phyloP scores from a whole-genome alignment of 2,329 filamentous ascomycete species.

The Exophiala aquamarina region DNA sequence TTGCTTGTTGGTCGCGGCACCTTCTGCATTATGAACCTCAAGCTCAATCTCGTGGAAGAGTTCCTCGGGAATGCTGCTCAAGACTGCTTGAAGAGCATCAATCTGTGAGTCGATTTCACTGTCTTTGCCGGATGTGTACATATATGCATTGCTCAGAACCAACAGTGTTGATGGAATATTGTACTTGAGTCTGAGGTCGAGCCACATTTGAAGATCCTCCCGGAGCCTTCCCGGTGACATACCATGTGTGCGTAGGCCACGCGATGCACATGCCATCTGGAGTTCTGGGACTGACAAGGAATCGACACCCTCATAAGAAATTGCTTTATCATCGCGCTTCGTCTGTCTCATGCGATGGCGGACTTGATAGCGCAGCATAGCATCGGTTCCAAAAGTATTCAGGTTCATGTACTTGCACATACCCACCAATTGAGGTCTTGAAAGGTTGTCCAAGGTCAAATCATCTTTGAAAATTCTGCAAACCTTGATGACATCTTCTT shows the following conservation, averaged over 20 bases:
- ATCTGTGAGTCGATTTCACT: constrained; percentile 84
- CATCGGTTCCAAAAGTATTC: constrained; percentile 94
- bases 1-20: constrained; percentile 97
- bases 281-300: constrained; percentile 90
- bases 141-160: constrained; percentile 95
- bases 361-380: constrained; percentile 95
- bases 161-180: constrained; percentile 95
- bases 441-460: constrained; percentile 93
- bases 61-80: constrained; percentile 94
- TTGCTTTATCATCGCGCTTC: constrained; percentile 95
- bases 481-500: constrained; percentile 93
- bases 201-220: constrained; percentile 88
- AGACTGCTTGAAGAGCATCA: constrained; percentile 85
- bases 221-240: constrained; percentile 85
- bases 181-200: constrained; percentile 88
- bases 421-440: constrained; percentile 88
- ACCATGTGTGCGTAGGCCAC: constrained; percentile 88
- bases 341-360: constrained; percentile 98
- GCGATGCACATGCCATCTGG: constrained; percentile 86
- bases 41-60: constrained; percentile 99
- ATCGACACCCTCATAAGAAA: constrained; percentile 90
- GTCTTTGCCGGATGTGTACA: constrained; percentile 87
- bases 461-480: constrained; percentile 99
- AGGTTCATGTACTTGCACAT: constrained; percentile 99
- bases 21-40: constrained; percentile 94